These are phyloP conservation scores for Huiozyma sinensis DNA, from an alignment of 805 yeast species.

Conservation along the genomic window DNA sequence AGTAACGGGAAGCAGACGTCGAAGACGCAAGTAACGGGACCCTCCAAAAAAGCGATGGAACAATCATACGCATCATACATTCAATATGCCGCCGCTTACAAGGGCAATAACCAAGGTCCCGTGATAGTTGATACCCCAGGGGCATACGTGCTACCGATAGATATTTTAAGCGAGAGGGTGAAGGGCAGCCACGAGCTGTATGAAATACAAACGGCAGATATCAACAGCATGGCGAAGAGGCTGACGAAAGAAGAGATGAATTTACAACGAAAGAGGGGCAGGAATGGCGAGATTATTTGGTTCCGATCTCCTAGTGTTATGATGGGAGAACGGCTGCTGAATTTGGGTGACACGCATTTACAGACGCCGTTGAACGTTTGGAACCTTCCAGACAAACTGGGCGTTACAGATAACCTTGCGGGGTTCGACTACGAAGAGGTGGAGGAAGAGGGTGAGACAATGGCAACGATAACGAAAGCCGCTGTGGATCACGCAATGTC, in stretches of 20 bases:
- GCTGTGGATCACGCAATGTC: not conserved
- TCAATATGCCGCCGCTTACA: not conserved
- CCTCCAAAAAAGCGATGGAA: no score
- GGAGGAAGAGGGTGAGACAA: not conserved
- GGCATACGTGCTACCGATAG: slow-evolving; percentile 17
- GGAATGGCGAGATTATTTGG: slow-evolving; percentile 44
- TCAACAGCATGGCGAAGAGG: slow-evolving; percentile 11
- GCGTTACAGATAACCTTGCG: not conserved
- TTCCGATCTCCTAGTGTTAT: slow-evolving; percentile 56
- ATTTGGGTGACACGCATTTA: slow-evolving; percentile 13
- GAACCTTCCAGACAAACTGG: slow-evolving; percentile 8
- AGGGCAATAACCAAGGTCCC: slow-evolving; percentile 5
- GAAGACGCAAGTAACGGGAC: no score
- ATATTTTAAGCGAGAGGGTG: not conserved
- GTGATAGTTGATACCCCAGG: slow-evolving; percentile 21
- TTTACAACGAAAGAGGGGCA: slow-evolving; percentile 11
- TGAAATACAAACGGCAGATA: not conserved
- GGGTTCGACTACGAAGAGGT: not conserved
- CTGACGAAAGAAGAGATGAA: slow-evolving; percentile 15
- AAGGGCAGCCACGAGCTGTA: not conserved
- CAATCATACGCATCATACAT: not conserved
- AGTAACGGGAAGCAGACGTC: no score
- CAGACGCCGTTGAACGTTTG: slow-evolving; percentile 12
- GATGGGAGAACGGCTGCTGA: slow-evolving; percentile 31
- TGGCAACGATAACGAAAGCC: not conserved